These are phyloP conservation scores for Vigna unguiculata DNA, from an alignment of 306 rosid genomes.

Conservation along the genomic window DNA sequence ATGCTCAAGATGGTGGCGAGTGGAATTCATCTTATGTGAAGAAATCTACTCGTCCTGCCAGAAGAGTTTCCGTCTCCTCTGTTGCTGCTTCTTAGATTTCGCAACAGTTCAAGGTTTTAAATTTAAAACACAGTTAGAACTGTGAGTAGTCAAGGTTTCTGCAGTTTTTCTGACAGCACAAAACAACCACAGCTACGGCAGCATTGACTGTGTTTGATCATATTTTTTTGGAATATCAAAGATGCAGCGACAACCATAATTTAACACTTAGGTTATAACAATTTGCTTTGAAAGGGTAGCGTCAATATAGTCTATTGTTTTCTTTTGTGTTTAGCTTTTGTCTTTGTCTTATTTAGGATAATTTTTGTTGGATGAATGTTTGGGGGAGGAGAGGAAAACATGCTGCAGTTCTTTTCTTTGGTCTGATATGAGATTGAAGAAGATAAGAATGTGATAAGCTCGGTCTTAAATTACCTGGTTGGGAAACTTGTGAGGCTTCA, in stretches of 20 bases:
- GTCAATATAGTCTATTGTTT: background rate
- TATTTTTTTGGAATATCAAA: background rate
- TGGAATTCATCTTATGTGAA: slow-evolving; percentile 89
- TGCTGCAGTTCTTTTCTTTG: background rate
- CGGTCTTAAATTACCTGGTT: background rate
- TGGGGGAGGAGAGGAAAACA: background rate
- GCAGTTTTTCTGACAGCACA: background rate
- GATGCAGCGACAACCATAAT: background rate
- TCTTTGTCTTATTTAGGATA: background rate
- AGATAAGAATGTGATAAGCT: background rate
- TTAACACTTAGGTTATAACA: background rate
- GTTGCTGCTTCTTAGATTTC: slow-evolving; percentile 25
- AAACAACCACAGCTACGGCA: background rate
- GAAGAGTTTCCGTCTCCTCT: slow-evolving; percentile 49
- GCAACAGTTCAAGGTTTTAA: too few species aligned
- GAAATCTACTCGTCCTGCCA: slow-evolving; percentile 59
- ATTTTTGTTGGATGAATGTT: background rate
- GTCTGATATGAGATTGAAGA: background rate
- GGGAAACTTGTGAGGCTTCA: background rate
- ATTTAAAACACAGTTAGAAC: too few species aligned
- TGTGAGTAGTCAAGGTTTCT: background rate
- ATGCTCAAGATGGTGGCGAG: slow-evolving; percentile 91
- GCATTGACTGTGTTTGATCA: background rate
- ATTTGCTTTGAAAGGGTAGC: background rate
- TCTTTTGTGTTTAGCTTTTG: slow-evolving; percentile 9